Percentiles rank a stretch among this genome's conserved stretches.
Evolutionary conservation across 2,329 filamentous ascomycete genomes (phyloP).

Genomic region (Ceratocystis diversiconidia): DNA sequence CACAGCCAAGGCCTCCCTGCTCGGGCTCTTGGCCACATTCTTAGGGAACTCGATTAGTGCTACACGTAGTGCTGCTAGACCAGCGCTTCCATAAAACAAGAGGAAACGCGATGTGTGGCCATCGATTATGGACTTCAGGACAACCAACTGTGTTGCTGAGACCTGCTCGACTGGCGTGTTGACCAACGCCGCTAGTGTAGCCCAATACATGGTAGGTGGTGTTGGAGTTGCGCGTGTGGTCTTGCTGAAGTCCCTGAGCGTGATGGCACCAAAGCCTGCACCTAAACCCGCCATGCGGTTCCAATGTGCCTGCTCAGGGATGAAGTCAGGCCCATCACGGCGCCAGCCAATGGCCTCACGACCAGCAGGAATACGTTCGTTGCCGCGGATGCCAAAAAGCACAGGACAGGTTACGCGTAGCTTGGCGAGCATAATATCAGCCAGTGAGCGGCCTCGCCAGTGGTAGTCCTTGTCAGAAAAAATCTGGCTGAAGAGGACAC

Average conservation of each 20-base stretch:
- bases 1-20: constrained; percentile 38
- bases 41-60: constrained; percentile 63
- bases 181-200: constrained; percentile 57
- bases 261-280: constrained; percentile 69
- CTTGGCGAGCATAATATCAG: constrained; percentile 78
- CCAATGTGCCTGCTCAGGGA: constrained; percentile 57
- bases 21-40: constrained; percentile 34
- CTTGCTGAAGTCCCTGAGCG: constrained; percentile 67
- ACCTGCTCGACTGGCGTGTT: constrained; percentile 55
- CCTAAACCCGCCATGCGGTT: constrained; percentile 74
- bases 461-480: constrained; percentile 56
- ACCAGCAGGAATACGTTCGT: constrained; percentile 56
- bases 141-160: constrained; percentile 58
- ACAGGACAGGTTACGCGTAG: constrained; percentile 68
- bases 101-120: constrained; percentile 64
- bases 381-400: constrained; percentile 69
- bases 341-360: constrained; percentile 60
- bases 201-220: constrained; percentile 73
- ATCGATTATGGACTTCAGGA: constrained; percentile 58
- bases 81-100: constrained; percentile 65
- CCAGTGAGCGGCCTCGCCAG: constrained; percentile 53
- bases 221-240: constrained; percentile 57
- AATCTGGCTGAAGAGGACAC: constrained; percentile 59
- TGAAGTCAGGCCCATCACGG: constrained; percentile 44
- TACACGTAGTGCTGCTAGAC: constrained; percentile 52